A percentile compares a stretch with the other conserved stretches of the same genome.
phyloP scores from a whole-genome alignment of 1,139 yeast genomes.

The Lodderomyces orthopsilosis region DNA sequence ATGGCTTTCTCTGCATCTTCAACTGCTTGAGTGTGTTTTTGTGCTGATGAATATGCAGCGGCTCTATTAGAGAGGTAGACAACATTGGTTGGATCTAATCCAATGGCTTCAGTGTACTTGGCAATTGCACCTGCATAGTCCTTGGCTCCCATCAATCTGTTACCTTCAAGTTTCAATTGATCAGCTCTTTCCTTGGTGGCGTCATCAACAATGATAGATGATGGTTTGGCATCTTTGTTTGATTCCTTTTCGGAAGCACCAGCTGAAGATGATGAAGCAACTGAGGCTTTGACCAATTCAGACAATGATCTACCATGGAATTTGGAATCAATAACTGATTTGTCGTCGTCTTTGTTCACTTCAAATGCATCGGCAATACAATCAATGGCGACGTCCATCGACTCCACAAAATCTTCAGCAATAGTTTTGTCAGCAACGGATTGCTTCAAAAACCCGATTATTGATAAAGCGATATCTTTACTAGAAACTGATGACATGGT shows the following conservation, averaged over 20 bases:
- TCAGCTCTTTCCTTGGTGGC: slow-evolving; percentile 73
- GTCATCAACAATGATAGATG: slow-evolving; percentile 42
- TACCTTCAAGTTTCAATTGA: slow-evolving; percentile 82
- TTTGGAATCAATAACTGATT: slow-evolving; percentile 29
- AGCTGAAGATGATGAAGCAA: slow-evolving; percentile 9
- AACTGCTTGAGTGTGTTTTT: slow-evolving; percentile 74
- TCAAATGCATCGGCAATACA: slow-evolving; percentile 87
- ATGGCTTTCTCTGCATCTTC: slow-evolving; percentile 83
- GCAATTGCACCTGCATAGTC: slow-evolving; percentile 68
- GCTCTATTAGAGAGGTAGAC: slow-evolving; percentile 93
- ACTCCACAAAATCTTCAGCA: slow-evolving; percentile 78
- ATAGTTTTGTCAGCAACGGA: slow-evolving; percentile 63
- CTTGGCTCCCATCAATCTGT: slow-evolving; percentile 82
- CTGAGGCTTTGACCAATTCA: slow-evolving; percentile 36
- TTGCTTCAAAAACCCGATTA: slow-evolving; percentile 66
- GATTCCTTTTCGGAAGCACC: neutral
- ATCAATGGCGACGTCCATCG: slow-evolving; percentile 93
- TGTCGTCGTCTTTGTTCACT: slow-evolving; percentile 51
- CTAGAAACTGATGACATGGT: slow-evolving; percentile 29
- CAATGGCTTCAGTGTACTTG: slow-evolving; percentile 82
- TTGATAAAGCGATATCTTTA: slow-evolving; percentile 72
- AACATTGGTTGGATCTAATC: slow-evolving; percentile 66
- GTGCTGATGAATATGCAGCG: slow-evolving; percentile 85
- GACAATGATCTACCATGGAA: slow-evolving; percentile 51
- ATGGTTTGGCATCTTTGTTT: slow-evolving; percentile 5